Evolutionary conservation across 257 asterid species (phyloP).

Genomic region (Scutellaria galericulata): DNA sequence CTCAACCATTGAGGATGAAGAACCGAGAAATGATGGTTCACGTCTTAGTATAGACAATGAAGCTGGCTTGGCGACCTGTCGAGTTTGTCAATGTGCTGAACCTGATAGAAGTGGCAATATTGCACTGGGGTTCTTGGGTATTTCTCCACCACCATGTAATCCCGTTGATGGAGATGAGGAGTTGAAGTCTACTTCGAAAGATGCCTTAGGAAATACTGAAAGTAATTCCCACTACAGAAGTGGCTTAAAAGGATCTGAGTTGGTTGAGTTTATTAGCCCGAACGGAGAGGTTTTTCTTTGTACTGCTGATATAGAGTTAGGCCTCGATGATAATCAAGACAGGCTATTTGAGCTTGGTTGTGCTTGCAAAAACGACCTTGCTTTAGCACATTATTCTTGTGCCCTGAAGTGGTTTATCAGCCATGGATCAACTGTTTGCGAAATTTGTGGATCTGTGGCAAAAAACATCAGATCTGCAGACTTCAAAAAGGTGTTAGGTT

Average conservation of each 20-base stretch:
- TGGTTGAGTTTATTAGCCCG: constrained; percentile 83
- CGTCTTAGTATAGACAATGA: constrained; percentile 58
- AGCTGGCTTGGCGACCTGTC: constrained; percentile 59
- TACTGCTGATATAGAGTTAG: constrained; percentile 70
- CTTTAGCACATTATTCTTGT: constrained; percentile 85
- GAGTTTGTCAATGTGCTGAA: constrained; percentile 90
- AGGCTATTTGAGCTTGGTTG: constrained; percentile 80
- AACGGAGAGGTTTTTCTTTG: constrained; percentile 85
- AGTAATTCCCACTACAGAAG: constrained; percentile 36
- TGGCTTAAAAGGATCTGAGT: constrained; percentile 55
- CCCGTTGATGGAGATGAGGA: constrained; percentile 43
- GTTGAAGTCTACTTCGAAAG: constrained; percentile 45
- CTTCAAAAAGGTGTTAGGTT: constrained; percentile 65
- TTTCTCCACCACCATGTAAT: constrained; percentile 56
- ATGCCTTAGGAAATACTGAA: constrained; percentile 43
- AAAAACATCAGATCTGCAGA: constrained; percentile 62
- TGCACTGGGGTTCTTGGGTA: constrained; percentile 74
- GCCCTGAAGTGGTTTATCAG: constrained; percentile 92
- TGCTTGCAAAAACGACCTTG: constrained; percentile 87
- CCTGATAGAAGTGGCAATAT: constrained; percentile 77
- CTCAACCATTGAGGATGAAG: constrained; percentile 48
- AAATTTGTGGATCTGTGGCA: constrained; percentile 78
- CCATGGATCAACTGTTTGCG: constrained; percentile 90
- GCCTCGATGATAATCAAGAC: constrained; percentile 62
- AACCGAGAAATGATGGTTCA: constrained; percentile 46